Percentiles rank a stretch among this genome's conserved stretches.
Evolutionary conservation across 352 stramenopile species (phyloP).

Genomic region (Phytophthora cajani): DNA sequence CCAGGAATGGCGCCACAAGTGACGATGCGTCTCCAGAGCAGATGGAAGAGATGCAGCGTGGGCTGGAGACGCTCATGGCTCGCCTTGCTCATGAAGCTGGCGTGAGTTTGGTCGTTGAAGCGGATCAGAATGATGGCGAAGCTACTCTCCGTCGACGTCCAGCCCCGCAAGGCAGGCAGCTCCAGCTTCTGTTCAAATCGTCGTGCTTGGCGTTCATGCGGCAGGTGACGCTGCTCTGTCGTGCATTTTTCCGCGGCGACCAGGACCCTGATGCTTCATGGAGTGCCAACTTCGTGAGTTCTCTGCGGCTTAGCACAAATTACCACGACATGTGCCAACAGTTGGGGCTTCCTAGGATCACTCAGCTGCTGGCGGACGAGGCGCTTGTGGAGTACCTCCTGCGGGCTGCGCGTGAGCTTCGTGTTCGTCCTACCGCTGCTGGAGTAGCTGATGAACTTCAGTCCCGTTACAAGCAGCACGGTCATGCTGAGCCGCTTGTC

Average conservation of each 20-base stretch:
- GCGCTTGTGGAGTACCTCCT: constrained; percentile 63
- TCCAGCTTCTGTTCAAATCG: constrained; percentile 80
- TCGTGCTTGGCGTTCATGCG: constrained; percentile 78
- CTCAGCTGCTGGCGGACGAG: constrained; percentile 60
- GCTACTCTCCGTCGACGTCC: background rate
- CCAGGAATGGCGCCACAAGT: background rate
- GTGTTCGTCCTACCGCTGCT: constrained; percentile 49
- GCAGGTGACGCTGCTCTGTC: constrained; percentile 77
- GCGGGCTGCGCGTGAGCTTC: constrained; percentile 59
- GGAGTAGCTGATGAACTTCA: constrained; percentile 53
- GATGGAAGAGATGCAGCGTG: constrained; percentile 52
- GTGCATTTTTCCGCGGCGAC: constrained; percentile 80
- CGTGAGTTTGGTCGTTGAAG: constrained; percentile 34
- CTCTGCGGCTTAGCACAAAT: constrained; percentile 74
- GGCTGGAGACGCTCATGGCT: constrained; percentile 63
- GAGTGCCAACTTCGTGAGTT: constrained; percentile 85
- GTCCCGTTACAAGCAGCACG: constrained; percentile 61
- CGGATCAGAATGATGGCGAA: background rate
- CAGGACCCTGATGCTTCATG: constrained; percentile 76
- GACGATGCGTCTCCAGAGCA: constrained; percentile 35
- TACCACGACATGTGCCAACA: constrained; percentile 82
- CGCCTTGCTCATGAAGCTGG: constrained; percentile 52
- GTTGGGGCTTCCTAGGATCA: constrained; percentile 65
- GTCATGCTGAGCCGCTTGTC: constrained; percentile 52
- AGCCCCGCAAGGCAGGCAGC: constrained; percentile 54